Conservation (phyloP, 2,329 filamentous ascomycete species). For the Diaporthe citrichinensis region DNA sequence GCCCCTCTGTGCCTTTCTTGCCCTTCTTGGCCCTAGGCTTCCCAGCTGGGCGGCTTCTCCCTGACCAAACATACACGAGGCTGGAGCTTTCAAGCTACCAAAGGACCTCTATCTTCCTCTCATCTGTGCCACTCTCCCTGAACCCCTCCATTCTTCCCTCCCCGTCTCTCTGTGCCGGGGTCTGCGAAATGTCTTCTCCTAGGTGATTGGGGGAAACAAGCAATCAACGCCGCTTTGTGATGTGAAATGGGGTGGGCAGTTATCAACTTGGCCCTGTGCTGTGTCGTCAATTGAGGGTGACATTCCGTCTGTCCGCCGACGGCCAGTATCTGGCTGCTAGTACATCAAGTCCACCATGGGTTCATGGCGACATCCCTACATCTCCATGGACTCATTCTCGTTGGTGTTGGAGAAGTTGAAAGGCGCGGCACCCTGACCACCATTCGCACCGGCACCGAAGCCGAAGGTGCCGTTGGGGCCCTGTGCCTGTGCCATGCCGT, state of each 20-base stretch:
- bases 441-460: conserved; percentile 80
- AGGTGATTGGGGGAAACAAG: conserved; percentile 44
- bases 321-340: conserved; percentile 12
- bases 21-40: conserved; percentile 48
- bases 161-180: conserved; percentile 43
- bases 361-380: conserved; percentile 59
- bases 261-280: conserved; percentile 47
- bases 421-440: conserved; percentile 67
- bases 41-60: conserved; percentile 36
- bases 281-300: conserved; percentile 46
- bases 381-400: conserved; percentile 75
- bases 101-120: conserved; percentile 58
- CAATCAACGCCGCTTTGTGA: conserved; percentile 51
- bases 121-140: not conserved
- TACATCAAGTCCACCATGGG: conserved; percentile 23
- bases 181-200: conserved; percentile 37
- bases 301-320: conserved; percentile 26
- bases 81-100: conserved; percentile 78
- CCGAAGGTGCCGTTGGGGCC: conserved; percentile 82
- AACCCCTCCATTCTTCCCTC: conserved; percentile 40
- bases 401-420: conserved; percentile 95
- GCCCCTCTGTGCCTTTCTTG: conserved; percentile 37
- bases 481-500: conserved; percentile 79
- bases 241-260: conserved; percentile 48
- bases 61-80: conserved; percentile 54